phyloP scores from a whole-genome alignment of 495 filamentous ascomycete species.

The Hypoxylon lenormandii region DNA sequence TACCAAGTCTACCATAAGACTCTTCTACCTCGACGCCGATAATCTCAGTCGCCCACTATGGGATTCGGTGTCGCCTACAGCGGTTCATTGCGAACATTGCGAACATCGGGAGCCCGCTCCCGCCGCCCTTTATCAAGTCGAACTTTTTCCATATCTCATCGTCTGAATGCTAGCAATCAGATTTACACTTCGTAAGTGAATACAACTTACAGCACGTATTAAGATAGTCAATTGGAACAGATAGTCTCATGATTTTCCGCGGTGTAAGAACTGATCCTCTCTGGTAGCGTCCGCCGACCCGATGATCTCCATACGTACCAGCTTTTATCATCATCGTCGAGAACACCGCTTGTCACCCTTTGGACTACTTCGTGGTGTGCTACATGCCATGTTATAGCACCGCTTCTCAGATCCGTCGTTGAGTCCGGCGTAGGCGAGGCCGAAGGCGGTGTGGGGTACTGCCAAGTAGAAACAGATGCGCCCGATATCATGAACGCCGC shows the following conservation, averaged over 20 bases:
- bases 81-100: neutral
- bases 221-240: neutral
- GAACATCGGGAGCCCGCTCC: neutral
- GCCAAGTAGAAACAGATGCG: conserved; percentile 72
- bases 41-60: neutral
- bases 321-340: conserved; percentile 67
- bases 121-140: conserved; percentile 3
- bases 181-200: conserved; percentile 61
- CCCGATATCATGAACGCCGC: conserved; percentile 67
- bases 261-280: conserved; percentile 7
- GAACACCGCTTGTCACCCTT: conserved; percentile 72
- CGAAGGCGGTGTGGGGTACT: conserved; percentile 70
- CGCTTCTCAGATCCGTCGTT: conserved; percentile 66
- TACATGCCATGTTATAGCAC: conserved; percentile 67
- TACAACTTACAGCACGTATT: neutral
- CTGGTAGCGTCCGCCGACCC: conserved; percentile 65
- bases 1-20: too few relatives aligned
- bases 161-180: conserved; percentile 55
- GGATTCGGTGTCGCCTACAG: neutral
- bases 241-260: neutral
- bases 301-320: conserved; percentile 71
- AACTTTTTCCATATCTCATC: conserved; percentile 50
- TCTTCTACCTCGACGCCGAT: too few relatives aligned
- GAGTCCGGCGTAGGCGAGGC: conserved; percentile 69
- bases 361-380: conserved; percentile 77